phyloP scores from a whole-genome alignment of 2,329 filamentous ascomycete genomes.

The Colletotrichum incanum region DNA sequence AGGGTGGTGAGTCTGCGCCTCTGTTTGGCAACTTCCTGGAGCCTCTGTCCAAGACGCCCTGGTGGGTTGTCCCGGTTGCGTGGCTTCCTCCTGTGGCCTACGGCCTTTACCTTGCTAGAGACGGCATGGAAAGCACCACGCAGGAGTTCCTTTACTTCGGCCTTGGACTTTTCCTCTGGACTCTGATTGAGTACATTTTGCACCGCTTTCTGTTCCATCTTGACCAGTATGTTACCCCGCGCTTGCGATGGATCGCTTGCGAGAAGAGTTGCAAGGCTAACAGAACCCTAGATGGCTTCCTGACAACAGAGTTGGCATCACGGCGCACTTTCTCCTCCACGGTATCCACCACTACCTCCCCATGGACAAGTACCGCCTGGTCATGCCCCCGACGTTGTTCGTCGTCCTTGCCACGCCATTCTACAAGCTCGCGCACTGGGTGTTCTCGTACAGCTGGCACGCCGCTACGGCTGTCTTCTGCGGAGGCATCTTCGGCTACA shows the following conservation, averaged over 20 bases:
- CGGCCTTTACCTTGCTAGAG: constrained; percentile 76
- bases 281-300: constrained; percentile 80
- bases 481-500: constrained; percentile 94
- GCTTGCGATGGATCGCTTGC: background rate
- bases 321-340: constrained; percentile 92
- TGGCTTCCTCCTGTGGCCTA: constrained; percentile 89
- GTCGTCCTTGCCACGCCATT: constrained; percentile 87
- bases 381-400: constrained; percentile 96
- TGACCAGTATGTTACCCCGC: constrained; percentile 77
- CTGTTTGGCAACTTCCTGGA: constrained; percentile 99
- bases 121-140: constrained; percentile 69
- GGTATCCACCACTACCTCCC: constrained; percentile 98
- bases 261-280: constrained; percentile 49
- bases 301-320: constrained; percentile 90
- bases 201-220: constrained; percentile 96
- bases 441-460: constrained; percentile 91
- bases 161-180: constrained; percentile 86
- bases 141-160: constrained; percentile 74
- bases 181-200: constrained; percentile 88
- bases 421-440: constrained; percentile 87
- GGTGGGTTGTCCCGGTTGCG: constrained; percentile 88
- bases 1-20: constrained; percentile 90
- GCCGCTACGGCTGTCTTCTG: constrained; percentile 84
- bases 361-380: constrained; percentile 98
- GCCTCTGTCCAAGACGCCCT: constrained; percentile 93